Evolutionary conservation across 495 filamentous ascomycete species (phyloP), one percentile per base, ranked within the genome.

Genomic region (Xylaria venustula): DNA sequence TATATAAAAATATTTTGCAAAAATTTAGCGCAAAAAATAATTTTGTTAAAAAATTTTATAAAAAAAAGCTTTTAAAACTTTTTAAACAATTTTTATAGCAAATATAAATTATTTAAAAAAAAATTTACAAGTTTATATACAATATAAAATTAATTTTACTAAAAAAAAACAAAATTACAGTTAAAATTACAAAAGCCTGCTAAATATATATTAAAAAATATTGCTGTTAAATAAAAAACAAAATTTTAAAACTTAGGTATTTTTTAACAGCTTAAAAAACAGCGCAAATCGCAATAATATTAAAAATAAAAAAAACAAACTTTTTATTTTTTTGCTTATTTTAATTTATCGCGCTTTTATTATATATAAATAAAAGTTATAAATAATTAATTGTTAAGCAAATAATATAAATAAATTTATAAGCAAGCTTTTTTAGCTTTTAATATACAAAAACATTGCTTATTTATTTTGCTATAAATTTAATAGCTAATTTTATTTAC

Each of bases 381-480:
- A 56, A 40, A 56, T 45, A 46, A 22, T 40, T 37, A 56, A 25
- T 56, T 42, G 17, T 23, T 56, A 56, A 56, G 14, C 3, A 22
- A 40, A 40, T 40, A 56, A 20, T 56, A 56, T 40, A 40, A 44
- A 22, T 40, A 7, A 40, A 22, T 2, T 9, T 40, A 40, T 56
- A 40, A 56, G 17, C 12, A 15, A 20, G 15, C 3, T 22, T 40
- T 45, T 42, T 40, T 40, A 56, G 17, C n/a, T 46, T 40, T 20
- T 40, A 56, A 40, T 40, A 40, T 46, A 40, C 20, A 19, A 40
- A 40, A 46, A 22, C 11, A 40, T 15, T 56, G 22, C n/a, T 40
- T 56, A 40, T 40, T 19, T 5, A 40, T 7, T 40, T 40, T 20
- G 14, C n/a, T 19, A 40, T 40, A 40, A 40, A 40, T 14, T 40